These are phyloP conservation scores for Sugiyamaella mastotermitis DNA, from an alignment of 805 yeast species.

Conservation along the genomic window DNA sequence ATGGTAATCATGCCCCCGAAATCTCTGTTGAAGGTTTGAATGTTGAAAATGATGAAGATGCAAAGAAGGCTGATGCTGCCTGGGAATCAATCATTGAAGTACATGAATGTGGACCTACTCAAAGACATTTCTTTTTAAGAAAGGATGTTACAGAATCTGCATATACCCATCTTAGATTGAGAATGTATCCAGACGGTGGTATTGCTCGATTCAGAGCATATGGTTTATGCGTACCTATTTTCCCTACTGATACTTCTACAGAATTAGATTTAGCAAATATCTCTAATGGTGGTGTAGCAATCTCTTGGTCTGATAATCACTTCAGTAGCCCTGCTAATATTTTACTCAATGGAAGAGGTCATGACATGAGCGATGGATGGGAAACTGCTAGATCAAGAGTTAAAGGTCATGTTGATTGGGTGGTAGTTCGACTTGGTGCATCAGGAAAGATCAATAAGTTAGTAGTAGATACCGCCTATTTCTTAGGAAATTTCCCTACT, in stretches of 20 bases:
- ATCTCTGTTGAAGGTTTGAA: slow-evolving; percentile 75
- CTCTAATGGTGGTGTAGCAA: slow-evolving; percentile 82
- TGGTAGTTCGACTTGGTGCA: slow-evolving; percentile 71
- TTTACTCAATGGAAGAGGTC: slow-evolving; percentile 88
- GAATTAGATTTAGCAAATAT: slow-evolving; percentile 75
- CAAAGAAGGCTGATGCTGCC: slow-evolving; percentile 20
- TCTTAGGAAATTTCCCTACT: slow-evolving; percentile 93
- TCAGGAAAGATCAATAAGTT: slow-evolving; percentile 49
- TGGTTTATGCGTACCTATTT: slow-evolving; percentile 75
- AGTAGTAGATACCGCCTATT: slow-evolving; percentile 87
- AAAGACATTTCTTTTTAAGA: slow-evolving; percentile 75
- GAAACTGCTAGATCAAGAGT: slow-evolving; percentile 86
- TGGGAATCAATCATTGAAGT: slow-evolving; percentile 74
- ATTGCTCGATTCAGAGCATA: slow-evolving; percentile 89
- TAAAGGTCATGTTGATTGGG: slow-evolving; percentile 90
- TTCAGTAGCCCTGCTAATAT: slow-evolving; percentile 89
- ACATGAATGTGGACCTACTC: slow-evolving; percentile 83
- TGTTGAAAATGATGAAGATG: slow-evolving; percentile 25
- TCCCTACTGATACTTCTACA: slow-evolving; percentile 41
- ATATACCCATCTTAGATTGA: slow-evolving; percentile 75
- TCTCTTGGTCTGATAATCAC: slow-evolving; percentile 82
- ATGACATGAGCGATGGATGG: slow-evolving; percentile 98
- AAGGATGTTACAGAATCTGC: slow-evolving; percentile 50
- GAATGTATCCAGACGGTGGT: slow-evolving; percentile 98
- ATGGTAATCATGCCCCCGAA: slow-evolving; percentile 91